These are phyloP conservation scores for Pythium brachiatum DNA, from an alignment of 352 stramenopile species.

Conservation along the genomic window DNA sequence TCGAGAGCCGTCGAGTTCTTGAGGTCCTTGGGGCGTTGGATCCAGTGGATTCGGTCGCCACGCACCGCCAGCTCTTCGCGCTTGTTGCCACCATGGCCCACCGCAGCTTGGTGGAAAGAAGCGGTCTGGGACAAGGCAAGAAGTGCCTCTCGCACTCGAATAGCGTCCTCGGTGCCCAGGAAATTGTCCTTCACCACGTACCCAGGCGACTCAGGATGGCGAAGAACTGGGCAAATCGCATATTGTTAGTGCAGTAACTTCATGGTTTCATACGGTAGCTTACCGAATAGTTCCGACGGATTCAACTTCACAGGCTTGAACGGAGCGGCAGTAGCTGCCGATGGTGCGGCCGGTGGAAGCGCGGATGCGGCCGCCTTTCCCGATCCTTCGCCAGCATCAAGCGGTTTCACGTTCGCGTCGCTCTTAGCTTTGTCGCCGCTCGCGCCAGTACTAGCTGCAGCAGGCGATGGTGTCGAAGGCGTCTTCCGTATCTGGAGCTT, in stretches of 20 bases:
- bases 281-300: slow-evolving; percentile 63
- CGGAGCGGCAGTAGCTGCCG: not conserved
- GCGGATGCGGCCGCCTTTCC: no score
- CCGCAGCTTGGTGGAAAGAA: slow-evolving; percentile 46
- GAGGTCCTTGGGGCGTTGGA: slow-evolving; percentile 41
- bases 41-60: slow-evolving; percentile 71
- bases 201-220: slow-evolving; percentile 44
- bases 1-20: slow-evolving; percentile 26
- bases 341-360: no score
- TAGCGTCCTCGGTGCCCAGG: slow-evolving; percentile 33
- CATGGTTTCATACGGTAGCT: not conserved
- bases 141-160: slow-evolving; percentile 41
- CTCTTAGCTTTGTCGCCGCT: not conserved
- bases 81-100: slow-evolving; percentile 39
- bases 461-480: not conserved
- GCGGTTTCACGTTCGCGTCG: not conserved
- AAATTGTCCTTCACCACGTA: slow-evolving; percentile 57
- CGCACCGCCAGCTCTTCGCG: slow-evolving; percentile 43
- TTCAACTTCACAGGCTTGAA: slow-evolving; percentile 32
- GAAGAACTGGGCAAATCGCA: slow-evolving; percentile 31
- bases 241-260: not conserved
- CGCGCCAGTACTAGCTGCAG: not conserved
- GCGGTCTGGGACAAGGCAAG: slow-evolving; percentile 25
- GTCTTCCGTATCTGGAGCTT: slow-evolving; percentile 29
- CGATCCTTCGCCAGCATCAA: not conserved